Evolutionary conservation across 2,329 filamentous ascomycete genomes (phyloP).

Genomic region (Colletotrichum tamarilloi): DNA sequence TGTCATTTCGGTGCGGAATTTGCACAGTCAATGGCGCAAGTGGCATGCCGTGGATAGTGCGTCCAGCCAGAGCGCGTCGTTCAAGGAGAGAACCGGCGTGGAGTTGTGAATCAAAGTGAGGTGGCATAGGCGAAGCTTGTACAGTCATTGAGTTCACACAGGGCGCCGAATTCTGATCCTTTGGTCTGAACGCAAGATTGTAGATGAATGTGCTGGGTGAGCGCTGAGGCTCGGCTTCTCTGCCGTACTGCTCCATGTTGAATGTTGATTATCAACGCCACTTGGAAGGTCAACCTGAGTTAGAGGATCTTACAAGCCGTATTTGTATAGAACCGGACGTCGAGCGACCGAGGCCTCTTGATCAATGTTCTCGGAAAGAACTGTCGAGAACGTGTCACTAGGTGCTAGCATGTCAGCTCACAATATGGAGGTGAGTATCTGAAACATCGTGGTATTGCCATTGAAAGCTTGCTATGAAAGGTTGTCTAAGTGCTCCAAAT

Average conservation of each 20-base stretch:
- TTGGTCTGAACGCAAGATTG: not conserved
- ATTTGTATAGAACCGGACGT: not conserved
- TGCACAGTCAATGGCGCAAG: not conserved
- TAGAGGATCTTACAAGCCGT: not conserved
- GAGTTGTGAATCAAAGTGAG: not conserved
- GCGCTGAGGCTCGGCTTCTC: not conserved
- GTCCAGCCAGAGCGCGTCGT: not conserved
- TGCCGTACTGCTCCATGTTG: not conserved
- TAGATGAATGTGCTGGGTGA: constrained; percentile 32
- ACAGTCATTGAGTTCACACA: not conserved
- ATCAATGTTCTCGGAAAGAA: not conserved
- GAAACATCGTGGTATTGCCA: constrained; percentile 25
- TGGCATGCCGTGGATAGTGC: not conserved
- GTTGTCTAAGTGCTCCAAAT: constrained; percentile 75
- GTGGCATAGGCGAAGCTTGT: not conserved
- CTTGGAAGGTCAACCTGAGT: not conserved
- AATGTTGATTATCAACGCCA: not conserved
- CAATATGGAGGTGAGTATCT: not conserved
- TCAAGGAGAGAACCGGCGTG: not conserved
- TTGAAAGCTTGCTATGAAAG: constrained; percentile 27
- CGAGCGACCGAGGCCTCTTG: not conserved
- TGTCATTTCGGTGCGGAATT: not conserved
- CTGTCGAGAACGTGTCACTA: not conserved
- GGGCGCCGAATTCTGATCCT: not conserved
- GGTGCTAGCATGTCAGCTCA: not conserved